These are phyloP conservation scores for Pichia sp. DNA, from an alignment of 1,139 yeast species.

Conservation along the genomic window DNA sequence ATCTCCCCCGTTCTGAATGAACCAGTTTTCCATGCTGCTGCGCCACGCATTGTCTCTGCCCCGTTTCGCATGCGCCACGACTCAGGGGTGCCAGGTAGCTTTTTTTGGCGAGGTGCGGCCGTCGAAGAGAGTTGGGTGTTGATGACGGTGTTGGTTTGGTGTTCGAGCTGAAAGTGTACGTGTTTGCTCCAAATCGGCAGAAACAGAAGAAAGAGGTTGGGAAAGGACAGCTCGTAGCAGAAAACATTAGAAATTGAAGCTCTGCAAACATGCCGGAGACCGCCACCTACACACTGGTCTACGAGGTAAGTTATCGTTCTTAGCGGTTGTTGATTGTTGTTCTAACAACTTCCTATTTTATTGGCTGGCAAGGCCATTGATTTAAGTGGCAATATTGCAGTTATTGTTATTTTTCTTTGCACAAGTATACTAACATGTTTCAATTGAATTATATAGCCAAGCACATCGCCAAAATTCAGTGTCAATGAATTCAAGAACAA, in stretches of 20 bases:
- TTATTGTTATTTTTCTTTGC: not conserved
- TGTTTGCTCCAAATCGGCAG: not conserved
- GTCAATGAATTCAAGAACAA: conserved; percentile 71
- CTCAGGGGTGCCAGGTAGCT: no score
- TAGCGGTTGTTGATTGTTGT: not conserved
- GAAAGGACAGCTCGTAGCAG: not conserved
- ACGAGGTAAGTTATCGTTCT: conserved; percentile 41
- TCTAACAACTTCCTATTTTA: not conserved
- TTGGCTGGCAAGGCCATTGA: not conserved
- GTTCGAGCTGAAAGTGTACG: no score
- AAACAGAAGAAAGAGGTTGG: not conserved
- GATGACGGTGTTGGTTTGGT: no score
- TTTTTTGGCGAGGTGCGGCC: no score
- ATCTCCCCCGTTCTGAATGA: no score
- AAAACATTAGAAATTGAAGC: no score
- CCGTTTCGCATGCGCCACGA: not conserved
- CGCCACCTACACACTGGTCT: conserved; percentile 67
- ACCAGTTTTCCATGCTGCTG: not conserved
- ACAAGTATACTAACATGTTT: not conserved
- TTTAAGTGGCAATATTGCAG: not conserved
- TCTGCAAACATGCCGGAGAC: conserved; percentile 16
- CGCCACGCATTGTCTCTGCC: not conserved
- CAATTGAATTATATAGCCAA: conserved; percentile 35
- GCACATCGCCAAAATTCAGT: conserved; percentile 66
- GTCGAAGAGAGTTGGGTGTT: no score